phyloP scores from a whole-genome alignment of 2,329 filamentous ascomycete genomes.

The Exophiala bonariae region DNA sequence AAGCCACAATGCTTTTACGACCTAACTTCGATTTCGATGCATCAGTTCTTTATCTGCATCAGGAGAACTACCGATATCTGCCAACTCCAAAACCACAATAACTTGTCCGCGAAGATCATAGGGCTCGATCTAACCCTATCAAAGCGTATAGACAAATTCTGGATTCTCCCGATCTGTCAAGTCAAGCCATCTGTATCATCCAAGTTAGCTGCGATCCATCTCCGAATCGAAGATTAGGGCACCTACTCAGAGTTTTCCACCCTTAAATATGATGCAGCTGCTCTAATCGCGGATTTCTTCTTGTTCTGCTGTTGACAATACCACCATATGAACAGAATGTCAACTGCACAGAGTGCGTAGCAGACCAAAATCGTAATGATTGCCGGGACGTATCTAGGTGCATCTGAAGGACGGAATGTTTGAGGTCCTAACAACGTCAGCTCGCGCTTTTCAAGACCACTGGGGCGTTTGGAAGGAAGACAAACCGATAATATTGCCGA shows the following conservation, averaged over 20 bases:
- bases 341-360: slow-evolving; percentile 49
- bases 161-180: slow-evolving; percentile 66
- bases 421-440: slow-evolving; percentile 59
- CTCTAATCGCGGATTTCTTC: slow-evolving; percentile 56
- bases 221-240: too few relatives aligned
- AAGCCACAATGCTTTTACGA: too few relatives aligned
- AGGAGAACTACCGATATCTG: too few relatives aligned
- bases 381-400: slow-evolving; percentile 61
- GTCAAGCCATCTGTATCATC: slow-evolving; percentile 48
- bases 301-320: slow-evolving; percentile 62
- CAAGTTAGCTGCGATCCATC: not conserved
- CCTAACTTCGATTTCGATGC: too few relatives aligned
- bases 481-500: slow-evolving; percentile 58
- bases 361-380: slow-evolving; percentile 65
- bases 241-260: slow-evolving; percentile 65
- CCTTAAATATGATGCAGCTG: slow-evolving; percentile 57
- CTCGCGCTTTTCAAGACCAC: too few relatives aligned
- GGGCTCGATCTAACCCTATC: too few relatives aligned
- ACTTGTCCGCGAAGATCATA: too few relatives aligned
- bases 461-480: too few relatives aligned
- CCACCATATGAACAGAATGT: slow-evolving; percentile 62
- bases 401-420: slow-evolving; percentile 57
- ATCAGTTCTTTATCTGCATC: too few relatives aligned
- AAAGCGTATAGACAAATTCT: slow-evolving; percentile 63
- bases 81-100: too few relatives aligned